Evolutionary conservation across 2,329 filamentous ascomycete species (phyloP).

Genomic region (Diplodia scrobiculata): DNA sequence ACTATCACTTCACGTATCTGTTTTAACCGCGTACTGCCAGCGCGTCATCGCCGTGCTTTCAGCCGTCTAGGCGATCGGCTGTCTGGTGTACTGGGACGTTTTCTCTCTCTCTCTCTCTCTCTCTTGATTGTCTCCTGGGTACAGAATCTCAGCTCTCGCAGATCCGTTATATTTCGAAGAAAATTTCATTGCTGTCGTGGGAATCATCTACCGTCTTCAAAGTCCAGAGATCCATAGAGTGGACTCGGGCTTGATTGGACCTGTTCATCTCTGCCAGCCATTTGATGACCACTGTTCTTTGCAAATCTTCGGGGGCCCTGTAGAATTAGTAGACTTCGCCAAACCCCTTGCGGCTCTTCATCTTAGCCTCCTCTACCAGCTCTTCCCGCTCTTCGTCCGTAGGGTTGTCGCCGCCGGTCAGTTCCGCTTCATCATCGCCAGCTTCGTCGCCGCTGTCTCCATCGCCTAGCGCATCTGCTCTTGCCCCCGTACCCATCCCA

Average conservation of each 20-base stretch:
- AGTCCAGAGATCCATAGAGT: background rate
- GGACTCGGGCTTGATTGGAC: background rate
- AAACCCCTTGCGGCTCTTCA: slow-evolving; percentile 38
- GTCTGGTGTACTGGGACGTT: background rate
- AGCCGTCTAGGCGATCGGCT: background rate
- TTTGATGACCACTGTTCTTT: background rate
- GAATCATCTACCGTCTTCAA: slow-evolving; percentile 15
- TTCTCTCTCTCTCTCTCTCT: background rate
- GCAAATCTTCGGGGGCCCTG: background rate
- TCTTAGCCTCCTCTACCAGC: slow-evolving; percentile 40
- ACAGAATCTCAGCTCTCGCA: slow-evolving; percentile 14
- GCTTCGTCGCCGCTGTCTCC: slow-evolving; percentile 40
- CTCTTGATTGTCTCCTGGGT: background rate
- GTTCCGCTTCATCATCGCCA: slow-evolving; percentile 33
- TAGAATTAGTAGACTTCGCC: slow-evolving; percentile 40
- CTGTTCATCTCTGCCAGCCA: background rate
- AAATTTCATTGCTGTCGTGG: slow-evolving; percentile 21
- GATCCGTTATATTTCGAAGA: background rate
- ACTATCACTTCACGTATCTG: slow-evolving; percentile 22
- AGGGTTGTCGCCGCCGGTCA: slow-evolving; percentile 25
- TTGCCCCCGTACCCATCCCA: slow-evolving; percentile 50
- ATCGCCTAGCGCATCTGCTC: slow-evolving; percentile 53
- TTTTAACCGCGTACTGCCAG: background rate
- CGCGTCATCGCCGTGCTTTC: background rate
- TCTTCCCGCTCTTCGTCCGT: slow-evolving; percentile 32